Evolutionary conservation across 73 alveolate species (phyloP).

Genomic region (Tetrahymena malaccensis): DNA sequence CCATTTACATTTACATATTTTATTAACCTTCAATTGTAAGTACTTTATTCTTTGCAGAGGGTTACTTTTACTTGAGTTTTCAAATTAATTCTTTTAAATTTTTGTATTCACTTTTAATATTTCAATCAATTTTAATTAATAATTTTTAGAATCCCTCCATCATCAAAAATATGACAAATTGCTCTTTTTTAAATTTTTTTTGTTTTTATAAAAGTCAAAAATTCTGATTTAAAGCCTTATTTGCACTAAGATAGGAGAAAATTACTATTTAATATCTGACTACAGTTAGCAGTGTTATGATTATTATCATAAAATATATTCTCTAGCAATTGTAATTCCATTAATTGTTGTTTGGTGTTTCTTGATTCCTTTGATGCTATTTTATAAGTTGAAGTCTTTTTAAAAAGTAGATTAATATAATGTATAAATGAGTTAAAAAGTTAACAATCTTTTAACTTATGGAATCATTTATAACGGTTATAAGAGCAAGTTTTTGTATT

Average conservation of each 20-base stretch:
- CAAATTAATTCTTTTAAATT: neutral
- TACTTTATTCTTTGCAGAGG: neutral
- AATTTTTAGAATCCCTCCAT: too few relatives aligned
- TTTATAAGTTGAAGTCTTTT: neutral
- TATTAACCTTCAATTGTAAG: neutral
- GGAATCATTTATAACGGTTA: neutral
- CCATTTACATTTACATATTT: neutral
- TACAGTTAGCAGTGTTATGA: neutral
- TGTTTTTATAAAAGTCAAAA: neutral
- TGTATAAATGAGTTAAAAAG: neutral
- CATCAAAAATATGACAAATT: too few relatives aligned
- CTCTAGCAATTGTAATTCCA: neutral
- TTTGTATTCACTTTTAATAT: neutral
- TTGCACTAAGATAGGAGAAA: neutral
- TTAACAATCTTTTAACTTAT: neutral
- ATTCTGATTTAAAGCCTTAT: neutral
- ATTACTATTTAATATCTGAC: neutral
- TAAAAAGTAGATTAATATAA: neutral
- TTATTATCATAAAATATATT: neutral
- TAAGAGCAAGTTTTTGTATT: neutral
- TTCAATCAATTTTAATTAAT: neutral
- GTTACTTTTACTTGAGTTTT: neutral
- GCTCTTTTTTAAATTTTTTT: neutral
- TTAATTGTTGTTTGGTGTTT: neutral
- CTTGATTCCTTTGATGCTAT: neutral